These are phyloP conservation scores for Citropsis articulata DNA, from an alignment of 345 rosid species.

Conservation along the genomic window DNA sequence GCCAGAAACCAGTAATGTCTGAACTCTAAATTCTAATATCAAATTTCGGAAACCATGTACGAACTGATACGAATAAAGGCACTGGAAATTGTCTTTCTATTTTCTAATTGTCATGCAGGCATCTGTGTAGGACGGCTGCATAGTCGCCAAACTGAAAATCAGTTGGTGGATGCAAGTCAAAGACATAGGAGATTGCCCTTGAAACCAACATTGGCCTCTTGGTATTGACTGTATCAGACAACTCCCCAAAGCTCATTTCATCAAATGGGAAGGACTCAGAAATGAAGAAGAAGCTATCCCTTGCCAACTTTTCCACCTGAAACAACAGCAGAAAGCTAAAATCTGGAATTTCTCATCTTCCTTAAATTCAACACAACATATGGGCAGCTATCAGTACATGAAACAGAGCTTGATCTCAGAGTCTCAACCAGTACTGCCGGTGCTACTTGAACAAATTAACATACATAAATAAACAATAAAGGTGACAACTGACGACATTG, in stretches of 20 bases:
- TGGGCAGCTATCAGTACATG: not conserved
- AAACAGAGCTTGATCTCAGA: not conserved
- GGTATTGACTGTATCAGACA: conserved; percentile 31
- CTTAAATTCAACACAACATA: not conserved
- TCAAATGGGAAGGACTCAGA: conserved; percentile 63
- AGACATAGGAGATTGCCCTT: conserved; percentile 67
- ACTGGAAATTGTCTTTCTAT: not conserved
- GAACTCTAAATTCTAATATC: not conserved
- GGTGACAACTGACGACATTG: not conserved
- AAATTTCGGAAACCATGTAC: not conserved
- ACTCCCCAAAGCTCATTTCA: conserved; percentile 58
- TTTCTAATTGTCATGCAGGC: conserved; percentile 29
- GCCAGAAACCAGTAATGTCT: not conserved
- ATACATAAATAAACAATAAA: not conserved
- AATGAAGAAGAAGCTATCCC: conserved; percentile 84
- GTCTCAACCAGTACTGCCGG: not conserved
- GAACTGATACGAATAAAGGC: not conserved
- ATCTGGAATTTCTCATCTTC: not conserved
- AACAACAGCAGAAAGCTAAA: not conserved
- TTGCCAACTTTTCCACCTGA: conserved; percentile 77
- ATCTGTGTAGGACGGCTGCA: conserved; percentile 24
- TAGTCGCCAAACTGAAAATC: conserved; percentile 53
- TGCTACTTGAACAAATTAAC: not conserved
- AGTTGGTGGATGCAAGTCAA: conserved; percentile 56
- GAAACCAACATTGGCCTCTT: conserved; percentile 57